phyloP scores from a whole-genome alignment of 352 stramenopile genomes.

The Pseudoperonospora humuli region DNA sequence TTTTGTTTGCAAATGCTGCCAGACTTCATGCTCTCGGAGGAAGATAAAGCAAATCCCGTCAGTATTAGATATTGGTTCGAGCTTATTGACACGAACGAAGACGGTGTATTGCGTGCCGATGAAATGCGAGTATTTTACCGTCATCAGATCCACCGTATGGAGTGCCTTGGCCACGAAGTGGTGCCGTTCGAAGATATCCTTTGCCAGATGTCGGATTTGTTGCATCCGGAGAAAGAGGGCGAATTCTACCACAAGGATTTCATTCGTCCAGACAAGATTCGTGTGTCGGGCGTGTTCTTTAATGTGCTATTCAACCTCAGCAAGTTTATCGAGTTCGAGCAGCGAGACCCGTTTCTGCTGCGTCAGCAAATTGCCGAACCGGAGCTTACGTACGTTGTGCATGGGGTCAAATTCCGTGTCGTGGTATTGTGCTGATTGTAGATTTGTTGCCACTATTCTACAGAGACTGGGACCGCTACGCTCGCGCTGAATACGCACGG shows the following conservation, averaged over 20 bases:
- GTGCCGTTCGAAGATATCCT: slow-evolving; percentile 98
- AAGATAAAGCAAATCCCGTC: slow-evolving; percentile 97
- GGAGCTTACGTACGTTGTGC: slow-evolving; percentile 69
- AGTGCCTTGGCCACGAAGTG: slow-evolving; percentile 96
- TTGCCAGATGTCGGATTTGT: slow-evolving; percentile 94
- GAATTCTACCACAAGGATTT: slow-evolving; percentile 79
- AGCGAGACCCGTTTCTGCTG: slow-evolving; percentile 96
- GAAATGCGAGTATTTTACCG: slow-evolving; percentile 94
- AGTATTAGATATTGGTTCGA: slow-evolving; percentile 98
- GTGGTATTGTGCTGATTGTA: slow-evolving; percentile 10
- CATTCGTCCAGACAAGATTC: slow-evolving; percentile 80
- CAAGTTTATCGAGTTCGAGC: slow-evolving; percentile 99
- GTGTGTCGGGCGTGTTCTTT: slow-evolving; percentile 95
- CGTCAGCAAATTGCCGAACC: slow-evolving; percentile 88
- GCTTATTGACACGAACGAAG: slow-evolving; percentile 96
- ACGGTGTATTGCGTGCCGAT: slow-evolving; percentile 93
- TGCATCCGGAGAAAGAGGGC: slow-evolving; percentile 68
- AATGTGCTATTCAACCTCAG: slow-evolving; percentile 99
- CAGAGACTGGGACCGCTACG: slow-evolving; percentile 97
- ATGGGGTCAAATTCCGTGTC: too few species aligned
- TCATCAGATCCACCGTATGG: slow-evolving; percentile 94
- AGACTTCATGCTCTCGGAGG: slow-evolving; percentile 99
- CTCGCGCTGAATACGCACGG: slow-evolving; percentile 93
- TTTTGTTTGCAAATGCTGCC: neutral
- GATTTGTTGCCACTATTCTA: slow-evolving; percentile 2